A percentile compares a stretch with the other conserved stretches of the same genome.
Conservation (phyloP, 495 filamentous ascomycete genomes). For the Hyaloscypha variabilis region DNA sequence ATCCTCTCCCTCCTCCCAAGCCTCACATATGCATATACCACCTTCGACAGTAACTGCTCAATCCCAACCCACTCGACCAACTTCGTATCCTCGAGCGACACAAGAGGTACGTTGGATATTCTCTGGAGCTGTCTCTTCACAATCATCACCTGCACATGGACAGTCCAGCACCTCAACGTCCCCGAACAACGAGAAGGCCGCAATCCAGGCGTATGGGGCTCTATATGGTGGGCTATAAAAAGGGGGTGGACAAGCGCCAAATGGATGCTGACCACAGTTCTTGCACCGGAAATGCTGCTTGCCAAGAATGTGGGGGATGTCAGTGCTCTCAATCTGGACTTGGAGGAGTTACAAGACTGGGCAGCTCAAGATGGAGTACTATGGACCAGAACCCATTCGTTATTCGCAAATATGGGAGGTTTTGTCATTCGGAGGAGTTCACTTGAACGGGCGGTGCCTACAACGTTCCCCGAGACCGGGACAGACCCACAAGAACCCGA, state of each 20-base stretch:
- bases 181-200: constrained; percentile 12
- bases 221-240: constrained; percentile 9
- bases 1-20: neutral
- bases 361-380: constrained; percentile 18
- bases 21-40: constrained; percentile 6
- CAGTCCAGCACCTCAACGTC: constrained; percentile 35
- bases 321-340: constrained; percentile 11
- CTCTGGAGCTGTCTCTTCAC: constrained; percentile 33
- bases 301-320: constrained; percentile 20
- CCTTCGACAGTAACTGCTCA: constrained; percentile 11
- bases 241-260: constrained; percentile 21
- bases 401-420: constrained; percentile 47
- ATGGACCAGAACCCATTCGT: constrained; percentile 41
- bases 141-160: constrained; percentile 37
- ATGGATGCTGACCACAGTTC: constrained; percentile 32
- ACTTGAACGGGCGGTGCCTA: neutral
- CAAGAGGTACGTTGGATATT: constrained; percentile 20
- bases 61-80: neutral
- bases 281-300: constrained; percentile 33
- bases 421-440: constrained; percentile 38
- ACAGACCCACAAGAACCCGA: no score
- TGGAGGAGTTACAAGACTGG: constrained; percentile 5
- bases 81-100: constrained; percentile 17
- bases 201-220: neutral
- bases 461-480: no score